Base-by-base conservation (phyloP, 2,329 filamentous ascomycete species). In the Xylariaceae sp. region DNA sequence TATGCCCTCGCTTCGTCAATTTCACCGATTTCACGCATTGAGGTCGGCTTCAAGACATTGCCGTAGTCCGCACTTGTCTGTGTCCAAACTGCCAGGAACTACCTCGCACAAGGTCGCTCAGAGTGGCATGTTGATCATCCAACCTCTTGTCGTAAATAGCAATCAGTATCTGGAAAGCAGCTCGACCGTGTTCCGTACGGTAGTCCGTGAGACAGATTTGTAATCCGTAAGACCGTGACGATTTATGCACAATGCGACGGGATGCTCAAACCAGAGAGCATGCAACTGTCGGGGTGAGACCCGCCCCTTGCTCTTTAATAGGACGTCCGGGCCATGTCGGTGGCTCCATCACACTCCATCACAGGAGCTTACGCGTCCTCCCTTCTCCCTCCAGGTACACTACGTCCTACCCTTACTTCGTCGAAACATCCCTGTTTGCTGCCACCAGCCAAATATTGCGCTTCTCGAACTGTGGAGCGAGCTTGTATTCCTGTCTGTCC, bases 331-430 rank as follows among this genome's bases (percentile, higher is more conserved):
- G 23, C 56, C 56, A 42, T 53, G 23, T 37, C 45, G 23, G 35
- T 52, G 51, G 50, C 57, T 51, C 56, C 59, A 60, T 60, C 53
- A 44, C 44, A 51, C 52, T 54, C 62, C 57, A 62, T 67, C 64
- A 62, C 67, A 67, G 64, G 65, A 66, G 69, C 69, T 73, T 70
- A 74, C 72, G 72, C 72, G 72, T 71, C 72, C 72, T 62, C 70
- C 72, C 71, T 62, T 70, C 64, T 68, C 68, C 67, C 68, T 71
- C 65, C 66, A 64, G 60, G 65, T 66, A 53, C 17, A 18, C 17
- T 18, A 18, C 64, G 66, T 62, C 61, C 63, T 64, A 51, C 51
- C 64, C 56, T 35, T 6, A 15, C 42, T 45, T 45, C 13, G 42
- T n/a, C 10, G 13, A 45, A 45, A n/a, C 42, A 66, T 66, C 64